phyloP scores from a whole-genome alignment of 768 basidiomycete species.

The Mrakia gelida region DNA sequence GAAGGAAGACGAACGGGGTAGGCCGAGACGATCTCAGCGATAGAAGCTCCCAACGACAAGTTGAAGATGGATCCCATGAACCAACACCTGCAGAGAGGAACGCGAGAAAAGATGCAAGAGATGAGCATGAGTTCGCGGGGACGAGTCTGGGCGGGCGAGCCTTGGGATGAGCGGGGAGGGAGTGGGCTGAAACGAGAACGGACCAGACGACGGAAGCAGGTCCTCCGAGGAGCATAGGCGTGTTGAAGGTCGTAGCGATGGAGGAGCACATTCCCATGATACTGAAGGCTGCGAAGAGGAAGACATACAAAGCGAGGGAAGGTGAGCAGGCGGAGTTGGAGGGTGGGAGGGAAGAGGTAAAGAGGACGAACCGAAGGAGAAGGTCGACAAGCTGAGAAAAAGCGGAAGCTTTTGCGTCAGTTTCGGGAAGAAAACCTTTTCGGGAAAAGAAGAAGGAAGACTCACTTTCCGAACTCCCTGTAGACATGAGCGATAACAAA shows the following conservation, averaged over 20 bases:
- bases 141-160: not conserved
- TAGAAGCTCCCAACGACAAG: constrained; percentile 22
- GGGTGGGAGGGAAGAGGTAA: not conserved
- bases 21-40: constrained; percentile 40
- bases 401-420: not conserved
- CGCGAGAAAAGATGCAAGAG: constrained; percentile 44
- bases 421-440: not conserved
- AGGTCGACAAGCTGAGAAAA: not conserved
- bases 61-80: constrained; percentile 33
- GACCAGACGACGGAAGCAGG: constrained; percentile 69
- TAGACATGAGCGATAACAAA: not conserved
- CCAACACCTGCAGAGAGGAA: constrained; percentile 38
- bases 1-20: constrained; percentile 27
- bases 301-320: constrained; percentile 60
- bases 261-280: constrained; percentile 77
- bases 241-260: constrained; percentile 73
- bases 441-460: no score
- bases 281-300: constrained; percentile 6
- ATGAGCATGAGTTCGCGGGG: constrained; percentile 33
- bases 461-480: constrained; percentile 33
- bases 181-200: constrained; percentile 54
- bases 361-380: constrained; percentile 28
- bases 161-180: constrained; percentile 49
- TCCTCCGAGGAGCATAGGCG: constrained; percentile 64
- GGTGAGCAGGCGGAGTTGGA: constrained; percentile 37